Conservation (phyloP, 2,329 filamentous ascomycete genomes). For the Aspergillus sp. region DNA sequence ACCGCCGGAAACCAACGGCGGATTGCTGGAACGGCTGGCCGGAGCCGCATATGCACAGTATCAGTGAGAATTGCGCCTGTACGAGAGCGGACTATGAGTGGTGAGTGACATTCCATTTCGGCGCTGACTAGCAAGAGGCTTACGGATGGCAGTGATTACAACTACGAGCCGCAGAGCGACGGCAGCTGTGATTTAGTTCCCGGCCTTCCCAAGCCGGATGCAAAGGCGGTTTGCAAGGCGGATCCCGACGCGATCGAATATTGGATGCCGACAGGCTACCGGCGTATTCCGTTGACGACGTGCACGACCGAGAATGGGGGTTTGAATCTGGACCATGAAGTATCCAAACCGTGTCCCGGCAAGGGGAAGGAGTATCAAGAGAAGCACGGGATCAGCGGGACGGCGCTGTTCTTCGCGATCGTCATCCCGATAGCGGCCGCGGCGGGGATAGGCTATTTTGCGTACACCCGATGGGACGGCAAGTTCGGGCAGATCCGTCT, state of each 20-base stretch:
- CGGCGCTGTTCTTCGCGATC: constrained; percentile 78
- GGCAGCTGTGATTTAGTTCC: constrained; percentile 68
- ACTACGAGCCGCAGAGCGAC: constrained; percentile 71
- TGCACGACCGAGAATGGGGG: constrained; percentile 79
- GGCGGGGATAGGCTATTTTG: constrained; percentile 67
- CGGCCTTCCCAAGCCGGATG: constrained; percentile 58
- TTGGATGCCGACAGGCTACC: constrained; percentile 78
- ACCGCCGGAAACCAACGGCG: constrained; percentile 73
- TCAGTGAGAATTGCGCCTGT: constrained; percentile 69
- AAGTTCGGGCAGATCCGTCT: constrained; percentile 90
- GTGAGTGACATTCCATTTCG: constrained; percentile 41
- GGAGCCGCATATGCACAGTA: constrained; percentile 61
- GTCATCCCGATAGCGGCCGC: constrained; percentile 65
- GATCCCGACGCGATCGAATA: constrained; percentile 67
- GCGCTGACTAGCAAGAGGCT: constrained; percentile 1
- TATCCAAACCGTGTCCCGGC: constrained; percentile 58
- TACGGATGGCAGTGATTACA: constrained; percentile 87
- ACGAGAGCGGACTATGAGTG: constrained; percentile 85
- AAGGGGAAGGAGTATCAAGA: constrained; percentile 75
- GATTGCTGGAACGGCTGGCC: constrained; percentile 74
- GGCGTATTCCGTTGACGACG: constrained; percentile 79
- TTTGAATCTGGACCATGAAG: constrained; percentile 60
- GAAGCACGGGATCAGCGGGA: constrained; percentile 59
- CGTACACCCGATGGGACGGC: constrained; percentile 73
- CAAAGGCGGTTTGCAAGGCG: constrained; percentile 47